Conservation (phyloP, 306 rosid genomes). For the Comarum palustre region DNA sequence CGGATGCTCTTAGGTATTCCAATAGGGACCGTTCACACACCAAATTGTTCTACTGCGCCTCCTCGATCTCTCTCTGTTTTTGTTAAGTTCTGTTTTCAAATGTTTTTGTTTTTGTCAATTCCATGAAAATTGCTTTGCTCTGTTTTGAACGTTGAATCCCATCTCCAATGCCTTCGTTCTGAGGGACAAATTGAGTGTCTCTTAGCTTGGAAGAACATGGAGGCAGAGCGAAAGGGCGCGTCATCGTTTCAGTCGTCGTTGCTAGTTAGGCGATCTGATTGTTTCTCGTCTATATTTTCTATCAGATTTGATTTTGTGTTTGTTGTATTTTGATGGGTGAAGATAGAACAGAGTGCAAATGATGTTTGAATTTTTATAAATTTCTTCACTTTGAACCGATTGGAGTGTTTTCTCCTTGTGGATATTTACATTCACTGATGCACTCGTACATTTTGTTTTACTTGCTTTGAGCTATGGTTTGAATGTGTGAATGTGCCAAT, state of each 20-base stretch:
- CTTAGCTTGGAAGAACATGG: constrained; percentile 32
- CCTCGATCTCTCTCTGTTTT: neutral
- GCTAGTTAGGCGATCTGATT: constrained; percentile 61
- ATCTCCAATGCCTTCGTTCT: constrained; percentile 31
- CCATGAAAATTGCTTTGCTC: neutral
- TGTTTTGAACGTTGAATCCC: too few species aligned
- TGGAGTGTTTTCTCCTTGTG: constrained; percentile 11
- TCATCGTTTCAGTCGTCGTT: constrained; percentile 84
- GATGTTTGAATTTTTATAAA: constrained; percentile 17
- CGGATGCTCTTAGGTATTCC: too few species aligned
- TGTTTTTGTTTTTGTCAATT: neutral
- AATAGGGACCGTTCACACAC: rapidly evolving
- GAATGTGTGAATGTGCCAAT: too few species aligned
- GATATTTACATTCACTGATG: neutral
- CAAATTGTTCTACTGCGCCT: neutral
- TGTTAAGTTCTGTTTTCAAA: neutral
- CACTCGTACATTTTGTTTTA: neutral
- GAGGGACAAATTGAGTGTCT: constrained; percentile 37
- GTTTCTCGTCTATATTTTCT: constrained; percentile 63
- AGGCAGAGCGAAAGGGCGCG: constrained; percentile 68
- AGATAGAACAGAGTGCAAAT: constrained; percentile 10
- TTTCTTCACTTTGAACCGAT: constrained; percentile 17
- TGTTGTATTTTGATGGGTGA: too few species aligned
- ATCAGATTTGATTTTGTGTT: too few species aligned
- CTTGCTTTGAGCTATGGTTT: too few species aligned